Conservation (phyloP, 2,329 filamentous ascomycete genomes). For the Ceratocystis harringtonii region DNA sequence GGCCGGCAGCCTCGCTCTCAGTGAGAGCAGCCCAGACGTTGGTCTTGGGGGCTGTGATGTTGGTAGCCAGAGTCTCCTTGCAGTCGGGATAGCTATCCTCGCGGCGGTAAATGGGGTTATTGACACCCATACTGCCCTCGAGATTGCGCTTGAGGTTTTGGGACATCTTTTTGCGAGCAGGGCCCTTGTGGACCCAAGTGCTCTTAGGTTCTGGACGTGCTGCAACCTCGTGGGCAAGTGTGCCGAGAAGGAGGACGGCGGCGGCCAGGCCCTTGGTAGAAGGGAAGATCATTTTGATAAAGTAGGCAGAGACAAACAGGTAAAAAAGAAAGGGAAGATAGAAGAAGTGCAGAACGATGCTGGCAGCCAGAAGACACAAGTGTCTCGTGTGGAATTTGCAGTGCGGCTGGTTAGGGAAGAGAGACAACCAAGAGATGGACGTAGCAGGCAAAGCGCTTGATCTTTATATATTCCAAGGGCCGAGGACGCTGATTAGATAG, state of each 20-base stretch:
- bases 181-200: conserved; percentile 16
- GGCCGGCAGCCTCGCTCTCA: conserved; percentile 27
- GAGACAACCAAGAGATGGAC: neutral
- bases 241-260: conserved; percentile 11
- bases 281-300: neutral
- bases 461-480: neutral
- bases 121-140: conserved; percentile 6
- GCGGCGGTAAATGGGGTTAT: neutral
- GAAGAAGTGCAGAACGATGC: neutral
- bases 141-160: conserved; percentile 15
- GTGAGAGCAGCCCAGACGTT: conserved; percentile 31
- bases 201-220: conserved; percentile 12
- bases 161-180: conserved; percentile 14
- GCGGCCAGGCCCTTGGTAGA: neutral
- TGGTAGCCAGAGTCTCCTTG: conserved; percentile 16
- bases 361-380: neutral
- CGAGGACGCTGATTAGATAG: neutral
- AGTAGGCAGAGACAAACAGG: neutral
- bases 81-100: conserved; percentile 9
- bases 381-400: neutral
- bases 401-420: neutral
- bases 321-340: neutral
- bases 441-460: neutral
- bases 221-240: conserved; percentile 2
- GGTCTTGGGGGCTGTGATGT: conserved; percentile 25